Base-by-base conservation (phyloP, 1,284 basidiomycete genomes). In the Cutaneotrichosporon daszewskae region DNA sequence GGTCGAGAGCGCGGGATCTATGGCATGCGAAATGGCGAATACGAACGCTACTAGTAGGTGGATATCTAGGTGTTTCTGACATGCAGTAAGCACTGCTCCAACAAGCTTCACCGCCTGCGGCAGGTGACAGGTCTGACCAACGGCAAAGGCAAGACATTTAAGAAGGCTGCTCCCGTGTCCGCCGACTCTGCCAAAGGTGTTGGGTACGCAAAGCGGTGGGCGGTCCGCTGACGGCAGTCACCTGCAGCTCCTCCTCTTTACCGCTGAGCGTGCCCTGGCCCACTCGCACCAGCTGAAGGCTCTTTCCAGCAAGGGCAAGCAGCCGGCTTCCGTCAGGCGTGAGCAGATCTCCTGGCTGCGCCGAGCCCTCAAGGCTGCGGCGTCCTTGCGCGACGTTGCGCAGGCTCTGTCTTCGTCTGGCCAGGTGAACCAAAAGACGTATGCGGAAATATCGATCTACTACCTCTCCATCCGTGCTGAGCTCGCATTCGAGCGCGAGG, bases 231-330 rank as follows among this genome's bases (percentile, higher is more conserved):
- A 45, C 19, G 44, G n/a, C 45, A 62, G 55, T 39, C 46, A 61
- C 57, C 77, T 92, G 8, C 83, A 92, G 57, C 76, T 95, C 2
- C 73, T 91, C 31, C 77, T 95, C 10, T 84, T 91, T 60, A 87
- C 91, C 64, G 79, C 88, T 6, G 91, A 96, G 69, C 81, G 91
- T 37, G 85, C 88, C n/a, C 90, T 89, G 81, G 82, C 87, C 1
- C 82, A 87, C 68, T 83, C 88, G 9, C 87, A 91, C 69, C 87
- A 90, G 54, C 77, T 92, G 31, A 75, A 77, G 42, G 68, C 77
- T 4, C 43, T 55, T 9, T 32, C 42, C 20, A 38, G 54, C 37
- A 64, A 60, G 37, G 53, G 55, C 5, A 48, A 55, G 23, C 32
- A 49, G 10, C 61, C 57, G 5, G 23, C 11, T 8, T 29, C 39